Percentiles rank a stretch among this genome's conserved stretches.
These are phyloP conservation scores for Dactylellina drechsleri DNA, from an alignment of 2,329 filamentous ascomycete species.

Conservation along the genomic window DNA sequence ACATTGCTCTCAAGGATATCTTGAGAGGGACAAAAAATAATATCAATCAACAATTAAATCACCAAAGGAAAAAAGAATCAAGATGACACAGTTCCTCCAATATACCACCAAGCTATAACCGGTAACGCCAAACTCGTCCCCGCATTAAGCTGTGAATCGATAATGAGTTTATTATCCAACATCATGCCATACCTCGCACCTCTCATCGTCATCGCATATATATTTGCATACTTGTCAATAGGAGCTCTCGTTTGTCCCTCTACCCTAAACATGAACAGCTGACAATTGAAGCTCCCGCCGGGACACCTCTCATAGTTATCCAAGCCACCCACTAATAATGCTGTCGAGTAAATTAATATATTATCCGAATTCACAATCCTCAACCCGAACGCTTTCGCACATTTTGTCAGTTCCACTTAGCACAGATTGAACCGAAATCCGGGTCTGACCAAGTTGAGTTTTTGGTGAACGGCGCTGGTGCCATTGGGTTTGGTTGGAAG, in stretches of 20 bases:
- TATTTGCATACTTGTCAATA: slow-evolving; percentile 19
- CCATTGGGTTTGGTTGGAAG: slow-evolving; percentile 27
- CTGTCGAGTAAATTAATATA: slow-evolving; percentile 13
- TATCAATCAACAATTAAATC: too few relatives aligned
- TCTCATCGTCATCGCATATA: slow-evolving; percentile 22
- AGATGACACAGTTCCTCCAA: slow-evolving; percentile 10
- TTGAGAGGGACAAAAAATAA: too few relatives aligned
- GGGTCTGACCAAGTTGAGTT: slow-evolving; percentile 22
- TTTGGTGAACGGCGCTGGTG: slow-evolving; percentile 10
- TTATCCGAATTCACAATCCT: slow-evolving; percentile 34
- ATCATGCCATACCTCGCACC: slow-evolving; percentile 21
- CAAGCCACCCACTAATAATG: slow-evolving; percentile 10
- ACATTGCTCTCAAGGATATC: too few relatives aligned
- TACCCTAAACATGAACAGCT: slow-evolving; percentile 22
- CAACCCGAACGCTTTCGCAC: slow-evolving; percentile 30
- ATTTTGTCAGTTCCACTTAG: slow-evolving; percentile 20
- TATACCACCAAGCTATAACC: slow-evolving; percentile 24
- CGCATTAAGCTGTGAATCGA: slow-evolving; percentile 35
- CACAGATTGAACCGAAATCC: slow-evolving; percentile 18
- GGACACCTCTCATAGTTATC: slow-evolving; percentile 23
- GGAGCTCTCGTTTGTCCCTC: slow-evolving; percentile 20
- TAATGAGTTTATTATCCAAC: slow-evolving; percentile 24
- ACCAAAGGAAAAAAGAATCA: neutral
- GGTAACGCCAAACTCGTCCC: slow-evolving; percentile 24
- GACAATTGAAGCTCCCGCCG: slow-evolving; percentile 26